Base-by-base conservation (phyloP, 805 yeast genomes). In the Yarrowia hollandica region DNA sequence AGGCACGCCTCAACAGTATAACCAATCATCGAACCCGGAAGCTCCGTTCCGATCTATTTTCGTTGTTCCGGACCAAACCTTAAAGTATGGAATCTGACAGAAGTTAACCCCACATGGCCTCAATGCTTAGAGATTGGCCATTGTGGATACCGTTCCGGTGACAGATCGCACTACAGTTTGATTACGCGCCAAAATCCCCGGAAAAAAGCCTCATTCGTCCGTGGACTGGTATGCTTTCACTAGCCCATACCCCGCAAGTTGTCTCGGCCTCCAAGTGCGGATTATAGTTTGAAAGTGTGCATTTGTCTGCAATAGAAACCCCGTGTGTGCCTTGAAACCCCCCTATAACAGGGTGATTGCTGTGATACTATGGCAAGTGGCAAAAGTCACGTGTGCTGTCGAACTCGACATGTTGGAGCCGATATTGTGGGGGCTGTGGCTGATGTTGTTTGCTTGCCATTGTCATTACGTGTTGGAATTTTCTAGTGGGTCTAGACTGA, bases 11-110 rank as follows among this genome's bases (percentile, higher is more conserved):
- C n/a, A 6, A 7, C 8, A 11, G 1, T 6, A 15, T n/a, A 21
- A n/a, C 52, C 52, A 44, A 44, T 44, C 52, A 44, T 7, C 16
- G 25, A 5, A 8, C 18, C 52, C 52, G 52, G 52, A 44, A 30
- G 23, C 25, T 28, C 35, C 35, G 52, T 44, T 44, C 52, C 52
- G 52, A 9, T 8, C 35, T 21, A 16, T 44, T 44, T 44, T 44
- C 52, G 52, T 44, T 18, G 35, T 30, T 44, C 52, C 52, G 52
- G 19, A 7, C 10, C 34, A 14, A 44, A 44, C 34, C 35, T 19
- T 30, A 31, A 26, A 14, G 3, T 23, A 35, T 44, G 52, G 52
- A 44, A 44, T n/a, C 25, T 28, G 52, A 30, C 52, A 28, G 52
- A 44, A 44, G 35, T 44, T 44, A 28, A 44, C 52, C 52, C 50